phyloP scores from a whole-genome alignment of 805 yeast species.

The Jamesozyma piceae region DNA sequence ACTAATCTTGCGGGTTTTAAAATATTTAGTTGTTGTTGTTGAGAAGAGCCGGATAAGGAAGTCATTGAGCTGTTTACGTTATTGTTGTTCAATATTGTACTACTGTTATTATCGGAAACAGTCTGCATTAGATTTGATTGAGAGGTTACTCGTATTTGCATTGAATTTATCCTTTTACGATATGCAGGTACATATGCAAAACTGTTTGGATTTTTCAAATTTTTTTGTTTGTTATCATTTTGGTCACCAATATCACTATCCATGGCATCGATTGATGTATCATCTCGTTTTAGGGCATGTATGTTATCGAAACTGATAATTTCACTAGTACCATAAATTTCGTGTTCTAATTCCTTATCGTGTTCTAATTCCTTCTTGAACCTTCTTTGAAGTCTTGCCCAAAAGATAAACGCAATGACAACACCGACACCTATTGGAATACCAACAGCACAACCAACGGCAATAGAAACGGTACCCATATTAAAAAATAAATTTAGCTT shows the following conservation, averaged over 20 bases:
- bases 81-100: not conserved
- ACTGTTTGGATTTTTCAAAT: not conserved
- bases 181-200: constrained; percentile 33
- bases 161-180: constrained; percentile 27
- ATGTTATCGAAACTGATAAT: constrained; percentile 27
- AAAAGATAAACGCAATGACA: constrained; percentile 29
- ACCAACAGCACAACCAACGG: constrained; percentile 49
- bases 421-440: constrained; percentile 38
- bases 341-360: constrained; percentile 28
- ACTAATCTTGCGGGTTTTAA: not conserved
- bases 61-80: not conserved
- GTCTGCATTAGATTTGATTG: not conserved
- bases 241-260: not conserved
- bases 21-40: not conserved
- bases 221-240: not conserved
- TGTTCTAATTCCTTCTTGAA: constrained; percentile 33
- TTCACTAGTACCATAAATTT: constrained; percentile 28
- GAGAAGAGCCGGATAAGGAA: not conserved
- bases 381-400: constrained; percentile 34
- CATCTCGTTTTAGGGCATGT: constrained; percentile 1
- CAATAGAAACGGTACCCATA: constrained; percentile 21
- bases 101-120: not conserved
- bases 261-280: not conserved
- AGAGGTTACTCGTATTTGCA: not conserved
- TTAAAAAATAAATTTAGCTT: too few relatives aligned